These are phyloP conservation scores for Nothophaeocryptopus gaeumannii DNA, from an alignment of 2,329 filamentous ascomycete species.

Conservation along the genomic window DNA sequence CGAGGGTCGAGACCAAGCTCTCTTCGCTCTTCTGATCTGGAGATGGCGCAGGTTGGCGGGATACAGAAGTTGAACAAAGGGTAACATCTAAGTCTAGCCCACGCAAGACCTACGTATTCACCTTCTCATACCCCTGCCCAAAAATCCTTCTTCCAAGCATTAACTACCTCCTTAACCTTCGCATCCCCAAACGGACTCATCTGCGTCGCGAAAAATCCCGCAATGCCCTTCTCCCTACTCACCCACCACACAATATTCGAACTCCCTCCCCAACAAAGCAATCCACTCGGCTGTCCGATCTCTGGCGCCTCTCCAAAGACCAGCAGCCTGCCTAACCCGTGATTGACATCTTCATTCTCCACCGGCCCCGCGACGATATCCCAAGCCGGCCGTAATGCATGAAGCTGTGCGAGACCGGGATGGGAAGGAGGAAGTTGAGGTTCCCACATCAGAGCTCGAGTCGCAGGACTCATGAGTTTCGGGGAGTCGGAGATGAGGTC, in stretches of 20 bases:
- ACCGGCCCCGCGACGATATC: constrained; percentile 9
- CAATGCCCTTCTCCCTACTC: constrained; percentile 9
- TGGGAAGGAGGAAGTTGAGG: constrained; percentile 40
- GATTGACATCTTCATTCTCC: constrained; percentile 12
- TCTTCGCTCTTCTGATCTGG: no score
- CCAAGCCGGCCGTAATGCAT: constrained; percentile 9
- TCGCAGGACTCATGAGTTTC: constrained; percentile 42
- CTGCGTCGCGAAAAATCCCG: constrained; percentile 16
- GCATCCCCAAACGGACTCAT: constrained; percentile 9
- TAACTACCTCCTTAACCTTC: constrained; percentile 7
- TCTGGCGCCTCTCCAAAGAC: constrained; percentile 1
- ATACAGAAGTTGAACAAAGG: no score
- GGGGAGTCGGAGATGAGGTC: constrained; percentile 49
- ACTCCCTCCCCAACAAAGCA: constrained; percentile 15
- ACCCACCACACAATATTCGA: constrained; percentile 16
- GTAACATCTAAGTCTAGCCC: no score
- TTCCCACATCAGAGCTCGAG: constrained; percentile 44
- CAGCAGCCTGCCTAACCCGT: constrained; percentile 10
- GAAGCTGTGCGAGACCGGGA: constrained; percentile 1
- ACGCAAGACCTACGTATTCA: no score
- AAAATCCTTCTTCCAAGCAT: constrained; percentile 17
- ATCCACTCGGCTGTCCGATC: constrained; percentile 8
- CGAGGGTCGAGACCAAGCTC: no score
- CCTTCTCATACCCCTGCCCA: constrained; percentile 1
- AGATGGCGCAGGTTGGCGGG: no score